phyloP scores from a whole-genome alignment of 75 land plant species.

The Pseudotsuga menziesii region DNA sequence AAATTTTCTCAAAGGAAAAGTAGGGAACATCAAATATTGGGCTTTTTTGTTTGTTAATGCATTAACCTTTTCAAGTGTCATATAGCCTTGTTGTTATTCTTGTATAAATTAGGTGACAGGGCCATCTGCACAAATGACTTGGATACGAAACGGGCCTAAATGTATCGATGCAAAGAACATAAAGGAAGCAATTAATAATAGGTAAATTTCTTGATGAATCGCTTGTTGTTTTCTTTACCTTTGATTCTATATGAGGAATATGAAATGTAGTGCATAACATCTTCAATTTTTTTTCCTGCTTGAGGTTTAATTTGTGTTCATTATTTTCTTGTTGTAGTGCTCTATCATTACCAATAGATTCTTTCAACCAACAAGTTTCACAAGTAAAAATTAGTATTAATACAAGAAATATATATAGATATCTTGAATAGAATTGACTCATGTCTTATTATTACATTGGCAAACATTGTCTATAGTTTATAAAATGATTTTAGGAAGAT shows the following conservation, averaged over 20 bases:
- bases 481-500: not conserved
- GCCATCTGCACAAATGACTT: constrained; percentile 89
- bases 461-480: not conserved
- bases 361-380: not conserved
- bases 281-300: not conserved
- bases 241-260: not conserved
- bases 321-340: not conserved
- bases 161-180: constrained; percentile 69
- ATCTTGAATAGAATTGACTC: not conserved
- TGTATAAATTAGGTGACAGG: constrained; percentile 55
- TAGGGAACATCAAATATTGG: not conserved
- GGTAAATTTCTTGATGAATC: constrained; percentile 27
- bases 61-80: not conserved
- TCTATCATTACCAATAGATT: not conserved
- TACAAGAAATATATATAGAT: not conserved
- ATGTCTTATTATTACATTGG: not conserved
- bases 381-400: not conserved
- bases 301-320: not conserved
- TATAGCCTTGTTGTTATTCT: not conserved
- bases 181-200: constrained; percentile 61
- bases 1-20: not conserved
- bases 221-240: not conserved
- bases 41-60: not conserved
- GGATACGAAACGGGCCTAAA: constrained; percentile 82
- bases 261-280: not conserved